phyloP scores from a whole-genome alignment of 768 basidiomycete species.

The Lentinula raphanica region DNA sequence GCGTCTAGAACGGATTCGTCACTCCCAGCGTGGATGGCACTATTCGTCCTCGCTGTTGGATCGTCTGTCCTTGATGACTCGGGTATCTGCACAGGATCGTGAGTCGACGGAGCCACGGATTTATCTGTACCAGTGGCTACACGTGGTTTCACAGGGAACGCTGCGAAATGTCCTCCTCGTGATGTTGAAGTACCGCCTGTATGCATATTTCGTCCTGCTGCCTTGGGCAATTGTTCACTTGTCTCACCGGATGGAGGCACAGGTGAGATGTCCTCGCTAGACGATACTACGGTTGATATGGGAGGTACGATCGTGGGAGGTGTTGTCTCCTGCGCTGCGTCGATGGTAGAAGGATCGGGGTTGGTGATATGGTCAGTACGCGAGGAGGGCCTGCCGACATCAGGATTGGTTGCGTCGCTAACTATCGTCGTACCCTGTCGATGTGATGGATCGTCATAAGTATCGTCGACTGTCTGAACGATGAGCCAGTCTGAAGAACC shows the following conservation, averaged over 20 bases:
- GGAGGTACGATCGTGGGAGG: not conserved
- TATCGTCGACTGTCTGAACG: too few relatives aligned
- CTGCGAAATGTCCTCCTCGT: conserved; percentile 54
- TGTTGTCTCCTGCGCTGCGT: not conserved
- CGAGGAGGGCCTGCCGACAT: too few relatives aligned
- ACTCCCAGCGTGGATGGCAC: not conserved
- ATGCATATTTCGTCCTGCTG: not conserved
- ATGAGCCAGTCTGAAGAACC: too few relatives aligned
- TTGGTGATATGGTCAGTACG: not conserved
- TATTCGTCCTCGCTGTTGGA: not conserved
- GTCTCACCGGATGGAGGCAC: not conserved
- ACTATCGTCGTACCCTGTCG: too few relatives aligned
- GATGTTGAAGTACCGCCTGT: conserved; percentile 25
- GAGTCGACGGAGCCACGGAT: conserved; percentile 4
- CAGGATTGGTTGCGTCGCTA: too few relatives aligned
- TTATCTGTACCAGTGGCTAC: conserved; percentile 18
- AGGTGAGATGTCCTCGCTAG: not conserved
- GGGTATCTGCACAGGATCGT: not conserved
- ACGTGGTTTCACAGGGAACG: conserved; percentile 53
- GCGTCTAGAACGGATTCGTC: not conserved
- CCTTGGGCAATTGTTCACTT: not conserved
- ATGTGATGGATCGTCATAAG: too few relatives aligned
- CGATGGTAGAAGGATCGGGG: not conserved
- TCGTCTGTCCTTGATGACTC: not conserved
- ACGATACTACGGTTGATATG: not conserved